phyloP scores from a whole-genome alignment of 768 basidiomycete species.

The Trametes gibbosa region DNA sequence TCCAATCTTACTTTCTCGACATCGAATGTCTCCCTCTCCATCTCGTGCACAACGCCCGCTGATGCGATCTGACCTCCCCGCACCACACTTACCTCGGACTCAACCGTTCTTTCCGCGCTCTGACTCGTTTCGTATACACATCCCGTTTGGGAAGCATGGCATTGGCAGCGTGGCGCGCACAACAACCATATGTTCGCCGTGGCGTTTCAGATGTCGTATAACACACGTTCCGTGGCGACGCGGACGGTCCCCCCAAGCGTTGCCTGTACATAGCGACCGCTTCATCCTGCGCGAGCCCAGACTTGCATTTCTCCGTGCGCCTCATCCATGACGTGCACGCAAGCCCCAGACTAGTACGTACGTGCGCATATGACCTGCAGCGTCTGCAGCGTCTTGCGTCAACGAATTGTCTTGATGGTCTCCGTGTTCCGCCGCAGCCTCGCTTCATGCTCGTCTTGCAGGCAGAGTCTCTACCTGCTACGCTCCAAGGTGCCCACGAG shows the following conservation, averaged over 20 bases:
- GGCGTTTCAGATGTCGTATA: constrained; percentile 11
- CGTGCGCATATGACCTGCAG: too few species aligned
- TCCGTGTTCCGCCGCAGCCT: constrained; percentile 14
- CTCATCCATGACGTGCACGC: not conserved
- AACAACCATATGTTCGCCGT: not conserved
- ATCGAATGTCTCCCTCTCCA: too few species aligned
- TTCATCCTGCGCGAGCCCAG: not conserved
- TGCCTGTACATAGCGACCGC: not conserved
- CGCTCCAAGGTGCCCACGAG: not conserved
- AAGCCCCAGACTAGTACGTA: not conserved
- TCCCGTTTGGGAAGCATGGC: not conserved
- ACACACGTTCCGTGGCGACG: not conserved
- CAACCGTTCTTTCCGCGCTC: not conserved
- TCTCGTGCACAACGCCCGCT: too few species aligned
- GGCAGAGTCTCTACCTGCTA: not conserved
- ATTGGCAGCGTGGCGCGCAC: not conserved
- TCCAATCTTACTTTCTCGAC: too few species aligned
- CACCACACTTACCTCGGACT: too few species aligned
- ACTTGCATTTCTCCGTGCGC: not conserved
- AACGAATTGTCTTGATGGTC: not conserved
- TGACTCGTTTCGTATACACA: constrained; percentile 16
- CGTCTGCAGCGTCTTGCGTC: too few species aligned
- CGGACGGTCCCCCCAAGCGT: not conserved
- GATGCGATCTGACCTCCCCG: not conserved
- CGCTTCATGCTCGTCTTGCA: not conserved